phyloP scores from a whole-genome alignment of 306 rosid genomes.

The Datisca glomerata region DNA sequence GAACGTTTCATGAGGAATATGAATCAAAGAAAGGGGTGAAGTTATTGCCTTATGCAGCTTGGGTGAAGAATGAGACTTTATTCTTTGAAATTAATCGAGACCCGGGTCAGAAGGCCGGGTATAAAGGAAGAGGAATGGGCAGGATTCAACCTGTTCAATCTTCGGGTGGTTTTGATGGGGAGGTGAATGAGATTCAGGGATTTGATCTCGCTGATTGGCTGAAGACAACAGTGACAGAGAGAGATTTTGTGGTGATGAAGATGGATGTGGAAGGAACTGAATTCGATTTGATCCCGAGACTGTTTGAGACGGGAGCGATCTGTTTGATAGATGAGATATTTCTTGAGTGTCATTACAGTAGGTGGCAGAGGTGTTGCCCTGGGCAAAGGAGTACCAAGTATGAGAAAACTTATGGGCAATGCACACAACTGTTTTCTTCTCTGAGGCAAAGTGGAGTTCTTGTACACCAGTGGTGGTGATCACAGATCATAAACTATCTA shows the following conservation, averaged over 20 bases:
- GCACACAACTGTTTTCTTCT: conserved; percentile 64
- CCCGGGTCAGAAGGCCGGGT: conserved; percentile 56
- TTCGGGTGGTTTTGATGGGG: conserved; percentile 29
- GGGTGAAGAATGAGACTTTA: conserved; percentile 89
- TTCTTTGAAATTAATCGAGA: conserved; percentile 67
- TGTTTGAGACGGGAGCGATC: conserved; percentile 80
- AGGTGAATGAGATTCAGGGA: conserved; percentile 73
- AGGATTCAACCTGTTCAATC: conserved; percentile 62
- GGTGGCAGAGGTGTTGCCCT: conserved; percentile 98
- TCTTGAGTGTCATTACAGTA: conserved; percentile 89
- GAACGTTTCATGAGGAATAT: conserved; percentile 67
- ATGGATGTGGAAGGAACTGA: conserved; percentile 99
- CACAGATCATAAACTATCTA: too few species aligned
- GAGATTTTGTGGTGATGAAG: conserved; percentile 93
- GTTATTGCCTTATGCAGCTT: conserved; percentile 78
- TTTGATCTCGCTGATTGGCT: conserved; percentile 83
- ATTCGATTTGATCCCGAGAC: conserved; percentile 72
- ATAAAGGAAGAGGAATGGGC: conserved; percentile 88
- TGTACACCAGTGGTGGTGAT: conserved; percentile 96
- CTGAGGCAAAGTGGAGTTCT: conserved; percentile 86
- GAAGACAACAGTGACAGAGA: conserved; percentile 52
- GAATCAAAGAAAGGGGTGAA: conserved; percentile 57
- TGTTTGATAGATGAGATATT: conserved; percentile 88
- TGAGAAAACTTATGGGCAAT: conserved; percentile 70
- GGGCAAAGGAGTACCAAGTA: conserved; percentile 85